phyloP scores from a whole-genome alignment of 2,329 filamentous ascomycete species.

The Purpureocillium lavendulum region DNA sequence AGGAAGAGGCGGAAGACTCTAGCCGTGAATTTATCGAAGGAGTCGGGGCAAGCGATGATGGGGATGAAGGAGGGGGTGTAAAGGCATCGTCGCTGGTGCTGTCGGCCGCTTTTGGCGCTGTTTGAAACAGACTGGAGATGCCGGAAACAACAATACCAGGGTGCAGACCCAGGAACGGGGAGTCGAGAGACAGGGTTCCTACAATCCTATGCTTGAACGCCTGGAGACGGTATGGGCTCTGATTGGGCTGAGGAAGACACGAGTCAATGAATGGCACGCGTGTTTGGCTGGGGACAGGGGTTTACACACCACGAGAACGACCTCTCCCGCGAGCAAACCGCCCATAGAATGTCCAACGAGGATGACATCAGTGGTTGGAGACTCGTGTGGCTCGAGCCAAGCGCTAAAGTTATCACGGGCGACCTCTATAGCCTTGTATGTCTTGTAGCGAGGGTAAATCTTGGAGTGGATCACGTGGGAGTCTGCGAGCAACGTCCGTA shows the following conservation, averaged over 20 bases:
- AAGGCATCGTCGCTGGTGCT: neutral
- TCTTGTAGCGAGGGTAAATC: conserved; percentile 74
- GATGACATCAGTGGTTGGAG: conserved; percentile 65
- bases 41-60: conserved; percentile 9
- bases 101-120: conserved; percentile 21
- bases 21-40: conserved; percentile 8
- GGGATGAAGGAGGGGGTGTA: conserved; percentile 4
- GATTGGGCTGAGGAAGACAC: conserved; percentile 20
- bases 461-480: conserved; percentile 81
- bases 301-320: conserved; percentile 52
- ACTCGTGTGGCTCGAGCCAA: conserved; percentile 75
- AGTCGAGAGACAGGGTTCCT: conserved; percentile 75
- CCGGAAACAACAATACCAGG: conserved; percentile 80
- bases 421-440: conserved; percentile 61
- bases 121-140: conserved; percentile 66
- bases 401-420: conserved; percentile 75
- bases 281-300: neutral
- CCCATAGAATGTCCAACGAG: conserved; percentile 88
- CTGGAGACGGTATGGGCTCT: conserved; percentile 20
- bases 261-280: neutral
- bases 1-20: conserved; percentile 2
- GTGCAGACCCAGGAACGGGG: conserved; percentile 81
- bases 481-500: conserved; percentile 57
- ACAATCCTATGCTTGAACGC: conserved; percentile 67
- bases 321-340: conserved; percentile 72